Conservation (phyloP, 768 basidiomycete genomes). For the Boletus patriciae region DNA sequence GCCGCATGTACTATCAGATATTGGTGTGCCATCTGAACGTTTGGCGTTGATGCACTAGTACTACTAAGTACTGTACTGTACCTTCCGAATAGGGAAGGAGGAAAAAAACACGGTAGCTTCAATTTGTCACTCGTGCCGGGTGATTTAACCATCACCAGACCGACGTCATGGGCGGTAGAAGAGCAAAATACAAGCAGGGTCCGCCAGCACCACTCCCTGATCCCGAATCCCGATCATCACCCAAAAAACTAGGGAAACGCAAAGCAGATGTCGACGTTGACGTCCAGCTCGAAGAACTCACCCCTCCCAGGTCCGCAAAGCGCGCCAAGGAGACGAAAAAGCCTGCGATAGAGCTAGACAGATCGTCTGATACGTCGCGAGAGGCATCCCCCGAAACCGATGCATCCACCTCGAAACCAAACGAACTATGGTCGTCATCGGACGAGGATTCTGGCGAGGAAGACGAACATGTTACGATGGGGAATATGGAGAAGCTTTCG, state of each 20-base stretch:
- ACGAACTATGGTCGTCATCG: conserved; percentile 40
- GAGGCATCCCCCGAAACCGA: conserved; percentile 48
- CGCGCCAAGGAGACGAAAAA: conserved; percentile 36
- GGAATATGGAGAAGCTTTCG: conserved; percentile 81
- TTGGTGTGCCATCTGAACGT: not conserved
- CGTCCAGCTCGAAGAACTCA: conserved; percentile 28
- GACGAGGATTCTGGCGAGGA: conserved; percentile 47
- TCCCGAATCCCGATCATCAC: conserved; percentile 34
- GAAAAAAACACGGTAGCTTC: conserved; percentile 18
- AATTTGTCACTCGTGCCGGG: not conserved
- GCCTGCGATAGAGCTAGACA: conserved; percentile 17
- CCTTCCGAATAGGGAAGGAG: conserved; percentile 27
- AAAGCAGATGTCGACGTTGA: conserved; percentile 53
- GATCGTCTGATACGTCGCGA: conserved; percentile 35
- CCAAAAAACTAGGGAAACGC: conserved; percentile 70
- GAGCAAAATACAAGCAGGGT: conserved; percentile 82
- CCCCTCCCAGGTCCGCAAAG: conserved; percentile 33
- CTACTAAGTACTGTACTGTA: too few species aligned
- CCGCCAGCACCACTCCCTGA: conserved; percentile 60
- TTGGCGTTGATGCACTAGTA: too few species aligned
- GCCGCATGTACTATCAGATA: not conserved
- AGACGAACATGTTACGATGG: conserved; percentile 63
- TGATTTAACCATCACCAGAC: not conserved
- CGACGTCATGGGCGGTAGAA: conserved; percentile 74
- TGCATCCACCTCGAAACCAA: conserved; percentile 12